phyloP scores from a whole-genome alignment of 139 green algal genomes.

The Auxenochlorella pyrenoidosa region DNA sequence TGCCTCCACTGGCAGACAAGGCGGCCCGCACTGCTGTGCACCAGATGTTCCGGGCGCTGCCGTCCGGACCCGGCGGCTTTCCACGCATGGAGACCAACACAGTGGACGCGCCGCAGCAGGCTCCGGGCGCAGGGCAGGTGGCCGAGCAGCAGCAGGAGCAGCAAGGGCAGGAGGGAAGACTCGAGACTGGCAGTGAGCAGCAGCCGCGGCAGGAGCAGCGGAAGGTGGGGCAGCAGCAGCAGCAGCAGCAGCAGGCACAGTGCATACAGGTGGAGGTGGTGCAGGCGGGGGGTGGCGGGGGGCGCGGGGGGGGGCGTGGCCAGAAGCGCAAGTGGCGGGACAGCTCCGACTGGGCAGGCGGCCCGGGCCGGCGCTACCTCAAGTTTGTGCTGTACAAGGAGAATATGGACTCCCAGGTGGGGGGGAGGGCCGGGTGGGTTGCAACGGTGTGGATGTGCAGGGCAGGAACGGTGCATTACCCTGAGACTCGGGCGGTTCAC shows the following conservation, averaged over 20 bases:
- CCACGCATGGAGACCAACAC: constrained; percentile 42
- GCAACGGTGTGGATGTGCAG: background rate
- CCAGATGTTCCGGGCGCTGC: constrained; percentile 54
- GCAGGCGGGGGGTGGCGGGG: background rate
- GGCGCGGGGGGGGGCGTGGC: background rate
- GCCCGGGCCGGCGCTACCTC: constrained; percentile 48
- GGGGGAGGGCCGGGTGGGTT: background rate
- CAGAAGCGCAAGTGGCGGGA: constrained; percentile 27
- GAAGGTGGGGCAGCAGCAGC: background rate
- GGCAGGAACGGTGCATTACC: background rate
- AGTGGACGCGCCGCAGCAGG: constrained; percentile 8
- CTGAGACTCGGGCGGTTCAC: background rate
- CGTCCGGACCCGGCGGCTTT: background rate
- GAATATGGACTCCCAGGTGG: constrained; percentile 87
- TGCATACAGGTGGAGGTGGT: constrained; percentile 8
- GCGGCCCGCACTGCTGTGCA: constrained; percentile 52
- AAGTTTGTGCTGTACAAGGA: constrained; percentile 91
- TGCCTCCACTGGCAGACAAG: constrained; percentile 34
- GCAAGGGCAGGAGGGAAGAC: background rate
- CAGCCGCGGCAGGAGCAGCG: background rate
- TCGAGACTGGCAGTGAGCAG: background rate
- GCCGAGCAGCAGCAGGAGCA: constrained; percentile 3
- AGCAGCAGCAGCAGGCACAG: constrained; percentile 18
- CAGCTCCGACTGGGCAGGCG: constrained; percentile 62
- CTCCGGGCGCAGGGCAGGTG: no score